Base-by-base conservation (phyloP, 1,284 basidiomycete species). In the Marasmius fiardii region DNA sequence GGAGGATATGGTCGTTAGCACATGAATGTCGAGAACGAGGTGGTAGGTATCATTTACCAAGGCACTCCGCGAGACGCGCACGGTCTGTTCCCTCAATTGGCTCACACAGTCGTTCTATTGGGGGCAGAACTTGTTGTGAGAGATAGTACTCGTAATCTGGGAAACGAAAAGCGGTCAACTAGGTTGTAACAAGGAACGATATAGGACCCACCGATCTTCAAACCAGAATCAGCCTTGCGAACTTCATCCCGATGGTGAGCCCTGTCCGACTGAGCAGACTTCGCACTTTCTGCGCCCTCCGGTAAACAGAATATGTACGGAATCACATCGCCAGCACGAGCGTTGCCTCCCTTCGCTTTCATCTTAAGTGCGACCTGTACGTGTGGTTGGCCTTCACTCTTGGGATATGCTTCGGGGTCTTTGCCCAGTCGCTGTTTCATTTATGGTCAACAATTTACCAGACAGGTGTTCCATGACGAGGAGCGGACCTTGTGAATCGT, bases 81-180 rank as follows among this genome's bases (percentile, higher is more conserved):
- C 92, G 82, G 65, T 99, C 96, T 0, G 95, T 98, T 7, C 96
- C 96, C 65, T 98, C 93, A 56, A 99, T 98, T 5, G 90, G 89
- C 55, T 98, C 97, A 67, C 96, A 99, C 56, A 99, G 74, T 66
- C 97, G 87, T 67, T 98, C 92, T 51, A 99, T 87, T 0, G 97
- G 95, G 3, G 96, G 96, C 11, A 99, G 77, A 41, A 99, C 84
- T 71, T 99, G 97, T 20, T 92, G 83, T 10, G 92, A 85, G 21
- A 99, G 77, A 71, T 99, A 99, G 70, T 92, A 86, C 64, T 97
- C 93, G 69, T 88, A 94, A 71, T 97, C 95, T 93, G 62, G 18
- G 54, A 48, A 33, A 34, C 26, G 20, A 43, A 52, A 23, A 57
- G 48, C 51, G 48, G 16, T 45, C 58, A 37, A 41, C 49, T 55